Conservation (phyloP, 1,284 basidiomycete genomes). For the Serendipita sp. region DNA sequence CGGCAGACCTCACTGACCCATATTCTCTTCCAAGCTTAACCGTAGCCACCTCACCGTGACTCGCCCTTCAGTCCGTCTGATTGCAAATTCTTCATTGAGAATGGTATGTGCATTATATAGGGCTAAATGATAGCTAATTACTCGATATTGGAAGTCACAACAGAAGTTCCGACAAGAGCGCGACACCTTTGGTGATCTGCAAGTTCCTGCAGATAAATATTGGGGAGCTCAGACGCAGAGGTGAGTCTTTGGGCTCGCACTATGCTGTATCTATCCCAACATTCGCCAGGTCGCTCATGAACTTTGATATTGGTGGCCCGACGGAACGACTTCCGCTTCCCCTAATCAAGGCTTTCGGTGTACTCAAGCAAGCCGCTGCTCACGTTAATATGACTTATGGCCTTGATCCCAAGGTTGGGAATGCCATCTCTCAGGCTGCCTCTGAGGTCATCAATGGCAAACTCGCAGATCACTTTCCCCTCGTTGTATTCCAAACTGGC, state of each 20-base stretch:
- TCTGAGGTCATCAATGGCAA: slow-evolving; percentile 98
- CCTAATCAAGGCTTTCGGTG: slow-evolving; percentile 94
- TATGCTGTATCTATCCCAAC: neutral
- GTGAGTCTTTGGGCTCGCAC: slow-evolving; percentile 25
- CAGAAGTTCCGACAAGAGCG: slow-evolving; percentile 40
- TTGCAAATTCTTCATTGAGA: neutral
- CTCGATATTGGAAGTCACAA: neutral
- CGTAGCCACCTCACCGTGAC: neutral
- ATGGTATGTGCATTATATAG: neutral
- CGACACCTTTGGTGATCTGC: slow-evolving; percentile 85
- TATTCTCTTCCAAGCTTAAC: neutral
- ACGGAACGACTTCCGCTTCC: slow-evolving; percentile 86
- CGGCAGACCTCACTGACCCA: neutral
- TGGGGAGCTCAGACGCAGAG: slow-evolving; percentile 99
- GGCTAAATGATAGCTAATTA: neutral
- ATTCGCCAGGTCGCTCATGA: slow-evolving; percentile 66
- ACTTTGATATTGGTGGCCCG: slow-evolving; percentile 96
- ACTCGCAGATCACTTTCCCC: slow-evolving; percentile 88
- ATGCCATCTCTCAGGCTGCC: slow-evolving; percentile 85
- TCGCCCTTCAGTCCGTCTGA: neutral
- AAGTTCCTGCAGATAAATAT: slow-evolving; percentile 88
- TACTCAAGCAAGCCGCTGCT: slow-evolving; percentile 95
- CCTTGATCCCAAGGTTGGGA: slow-evolving; percentile 75
- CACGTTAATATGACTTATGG: slow-evolving; percentile 86
- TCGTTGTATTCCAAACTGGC: slow-evolving; percentile 99